Evolutionary conservation across 2,329 filamentous ascomycete species (phyloP), one percentile per base, ranked within the genome.

Genomic region (Scleromitrula shiraiana): DNA sequence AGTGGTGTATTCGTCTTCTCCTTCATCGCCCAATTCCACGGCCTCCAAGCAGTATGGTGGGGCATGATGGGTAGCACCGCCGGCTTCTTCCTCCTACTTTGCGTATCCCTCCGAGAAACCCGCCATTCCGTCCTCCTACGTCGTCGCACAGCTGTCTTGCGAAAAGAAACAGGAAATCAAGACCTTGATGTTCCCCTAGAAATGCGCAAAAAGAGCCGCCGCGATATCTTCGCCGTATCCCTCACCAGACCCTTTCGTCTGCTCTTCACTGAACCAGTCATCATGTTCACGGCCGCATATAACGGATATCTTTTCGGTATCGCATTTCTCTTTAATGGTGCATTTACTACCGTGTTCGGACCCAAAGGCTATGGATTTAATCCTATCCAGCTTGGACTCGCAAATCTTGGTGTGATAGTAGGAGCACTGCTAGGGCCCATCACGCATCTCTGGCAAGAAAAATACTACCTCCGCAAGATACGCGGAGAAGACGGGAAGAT

Each of bases 391-490:
- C 57, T 61, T 4, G 68, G 68, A 6, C 56, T 70, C 12, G 57
- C 63, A 2, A 70, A 68, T 36, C 54, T 70, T 10, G 64, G 63
- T 2, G 54, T 69, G 20, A 67, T 65, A 6, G 41, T 68, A 19
- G 67, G 68, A 2, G 72, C 78, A 4, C 65, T 82, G 4, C 54
- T 89, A 3, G 81, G 82, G 3, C 88, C 86, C 0, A 49, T 78
- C 22, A 69, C 89, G 0, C 82, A 83, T 38, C 80, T 93, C 53
- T 75, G 75, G 49, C 86, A 91, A 61, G 86, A 93, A 47, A 71
- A 73, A 12, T 61, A 86, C 14, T 75, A 85, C 3, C 70, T 67
- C 17, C 71, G 60, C 32, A 66, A 72, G 54, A 63, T 68, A n/a
- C 14, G 39, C 51, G 24, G 49, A 26, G 9, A 36, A 41, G 9